Conservation (phyloP, 768 basidiomycete species). For the Pulveroboletus ravenelii region DNA sequence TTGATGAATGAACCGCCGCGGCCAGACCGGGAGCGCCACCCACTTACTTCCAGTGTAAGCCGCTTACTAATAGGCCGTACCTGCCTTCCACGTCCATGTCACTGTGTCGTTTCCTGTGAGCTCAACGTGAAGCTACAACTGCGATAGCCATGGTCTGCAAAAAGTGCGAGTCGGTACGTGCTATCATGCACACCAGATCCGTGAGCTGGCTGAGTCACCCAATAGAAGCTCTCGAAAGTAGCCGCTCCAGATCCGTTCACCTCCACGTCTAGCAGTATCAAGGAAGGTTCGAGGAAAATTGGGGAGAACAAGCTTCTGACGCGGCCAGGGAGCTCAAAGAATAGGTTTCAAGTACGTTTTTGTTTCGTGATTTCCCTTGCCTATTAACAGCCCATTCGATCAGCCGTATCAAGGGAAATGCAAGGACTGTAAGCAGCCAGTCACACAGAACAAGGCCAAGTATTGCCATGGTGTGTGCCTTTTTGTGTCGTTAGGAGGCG, state of each 20-base stretch:
- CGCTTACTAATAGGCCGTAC: constrained; percentile 17
- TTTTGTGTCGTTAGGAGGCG: constrained; percentile 2
- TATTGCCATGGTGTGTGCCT: constrained; percentile 73
- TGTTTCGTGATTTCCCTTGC: constrained; percentile 11
- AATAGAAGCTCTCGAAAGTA: constrained; percentile 83
- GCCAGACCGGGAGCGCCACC: not conserved
- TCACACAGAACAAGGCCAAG: constrained; percentile 83
- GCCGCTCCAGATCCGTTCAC: constrained; percentile 87
- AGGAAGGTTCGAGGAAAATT: constrained; percentile 74
- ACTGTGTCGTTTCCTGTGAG: not conserved
- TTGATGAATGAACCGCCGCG: not conserved
- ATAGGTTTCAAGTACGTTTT: constrained; percentile 64
- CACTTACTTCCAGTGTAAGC: not conserved
- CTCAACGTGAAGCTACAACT: not conserved
- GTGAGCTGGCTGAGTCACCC: not conserved
- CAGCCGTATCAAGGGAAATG: constrained; percentile 86
- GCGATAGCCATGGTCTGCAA: constrained; percentile 71
- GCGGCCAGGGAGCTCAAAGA: constrained; percentile 67
- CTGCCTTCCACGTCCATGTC: constrained; percentile 4
- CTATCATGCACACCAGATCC: constrained; percentile 12
- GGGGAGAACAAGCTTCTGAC: constrained; percentile 81
- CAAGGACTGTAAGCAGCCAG: constrained; percentile 80
- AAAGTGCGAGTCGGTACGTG: constrained; percentile 72
- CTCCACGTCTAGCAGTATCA: constrained; percentile 67
- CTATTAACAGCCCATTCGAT: not conserved